These are phyloP conservation scores for Dryas integrifolia DNA, from an alignment of 331 rosid genomes.

Conservation along the genomic window DNA sequence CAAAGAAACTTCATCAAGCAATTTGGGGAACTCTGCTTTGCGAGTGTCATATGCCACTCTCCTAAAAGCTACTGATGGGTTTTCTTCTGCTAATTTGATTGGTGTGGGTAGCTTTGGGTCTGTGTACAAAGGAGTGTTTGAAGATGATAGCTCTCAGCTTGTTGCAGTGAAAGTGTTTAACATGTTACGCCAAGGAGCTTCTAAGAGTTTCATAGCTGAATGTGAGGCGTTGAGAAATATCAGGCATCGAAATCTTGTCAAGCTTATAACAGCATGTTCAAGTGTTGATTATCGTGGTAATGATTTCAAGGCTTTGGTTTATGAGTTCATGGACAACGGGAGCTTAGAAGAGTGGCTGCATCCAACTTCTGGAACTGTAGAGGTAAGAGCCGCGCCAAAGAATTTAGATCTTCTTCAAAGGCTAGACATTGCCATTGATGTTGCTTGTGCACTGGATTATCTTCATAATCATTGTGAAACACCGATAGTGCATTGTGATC, in stretches of 20 bases:
- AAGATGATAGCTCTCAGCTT: background rate
- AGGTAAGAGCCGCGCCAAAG: background rate
- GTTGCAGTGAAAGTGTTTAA: conserved; percentile 28
- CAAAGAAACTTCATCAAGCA: background rate
- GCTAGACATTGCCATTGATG: background rate
- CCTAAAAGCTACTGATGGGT: background rate
- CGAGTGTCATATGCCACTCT: background rate
- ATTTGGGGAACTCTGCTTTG: background rate
- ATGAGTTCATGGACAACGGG: conserved; percentile 21
- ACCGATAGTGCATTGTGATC: conserved; percentile 3
- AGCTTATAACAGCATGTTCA: conserved; percentile 22
- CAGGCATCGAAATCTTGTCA: conserved; percentile 25
- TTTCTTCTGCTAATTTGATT: conserved; percentile 1
- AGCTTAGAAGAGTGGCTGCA: conserved; percentile 30
- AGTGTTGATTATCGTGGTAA: background rate
- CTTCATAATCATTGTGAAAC: background rate
- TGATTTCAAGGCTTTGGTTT: conserved; percentile 30
- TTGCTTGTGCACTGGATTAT: background rate
- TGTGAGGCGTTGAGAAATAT: conserved; percentile 25
- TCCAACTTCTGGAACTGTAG: background rate
- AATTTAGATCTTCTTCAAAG: background rate
- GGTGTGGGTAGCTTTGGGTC: conserved; percentile 23
- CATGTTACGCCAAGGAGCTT: conserved; percentile 14
- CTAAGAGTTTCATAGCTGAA: conserved; percentile 22
- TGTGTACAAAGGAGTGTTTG: conserved; percentile 17